These are phyloP conservation scores for Penicillium sp. DNA, from an alignment of 2,329 filamentous ascomycete species.

Conservation along the genomic window DNA sequence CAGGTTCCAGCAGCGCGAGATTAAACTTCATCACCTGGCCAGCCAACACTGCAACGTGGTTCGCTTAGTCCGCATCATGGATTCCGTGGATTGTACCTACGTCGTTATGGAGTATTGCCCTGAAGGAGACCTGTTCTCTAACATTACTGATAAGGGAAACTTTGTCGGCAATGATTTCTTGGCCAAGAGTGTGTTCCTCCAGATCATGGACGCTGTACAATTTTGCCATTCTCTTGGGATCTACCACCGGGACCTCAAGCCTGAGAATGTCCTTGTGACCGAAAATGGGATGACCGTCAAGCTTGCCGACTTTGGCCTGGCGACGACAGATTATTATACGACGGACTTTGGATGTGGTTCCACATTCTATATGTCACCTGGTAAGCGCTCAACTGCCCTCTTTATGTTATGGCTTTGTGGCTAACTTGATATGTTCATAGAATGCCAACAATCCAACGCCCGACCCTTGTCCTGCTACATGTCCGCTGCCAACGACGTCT, in stretches of 20 bases:
- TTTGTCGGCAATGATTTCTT: slow-evolving; percentile 91
- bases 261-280: slow-evolving; percentile 93
- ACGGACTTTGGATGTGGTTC: slow-evolving; percentile 97
- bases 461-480: slow-evolving; percentile 74
- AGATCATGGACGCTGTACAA: slow-evolving; percentile 93
- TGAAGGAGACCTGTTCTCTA: slow-evolving; percentile 93
- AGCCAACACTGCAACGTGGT: slow-evolving; percentile 91
- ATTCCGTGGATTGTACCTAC: slow-evolving; percentile 87
- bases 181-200: slow-evolving; percentile 83
- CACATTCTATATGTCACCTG: slow-evolving; percentile 99
- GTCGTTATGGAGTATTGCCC: slow-evolving; percentile 96
- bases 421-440: slow-evolving; percentile 50
- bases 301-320: slow-evolving; percentile 94
- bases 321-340: slow-evolving; percentile 77
- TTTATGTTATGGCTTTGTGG: not conserved
- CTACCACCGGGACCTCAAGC: slow-evolving; percentile 96
- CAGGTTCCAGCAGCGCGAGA: slow-evolving; percentile 89
- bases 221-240: slow-evolving; percentile 92
- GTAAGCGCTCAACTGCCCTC: slow-evolving; percentile 53
- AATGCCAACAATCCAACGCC: slow-evolving; percentile 78
- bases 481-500: slow-evolving; percentile 93
- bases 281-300: slow-evolving; percentile 87
- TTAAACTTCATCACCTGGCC: slow-evolving; percentile 83
- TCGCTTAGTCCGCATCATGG: slow-evolving; percentile 88
- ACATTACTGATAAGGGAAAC: slow-evolving; percentile 91